Evolutionary conservation across 495 filamentous ascomycete species (phyloP).

Genomic region (Pyrenopolyporus hunteri): DNA sequence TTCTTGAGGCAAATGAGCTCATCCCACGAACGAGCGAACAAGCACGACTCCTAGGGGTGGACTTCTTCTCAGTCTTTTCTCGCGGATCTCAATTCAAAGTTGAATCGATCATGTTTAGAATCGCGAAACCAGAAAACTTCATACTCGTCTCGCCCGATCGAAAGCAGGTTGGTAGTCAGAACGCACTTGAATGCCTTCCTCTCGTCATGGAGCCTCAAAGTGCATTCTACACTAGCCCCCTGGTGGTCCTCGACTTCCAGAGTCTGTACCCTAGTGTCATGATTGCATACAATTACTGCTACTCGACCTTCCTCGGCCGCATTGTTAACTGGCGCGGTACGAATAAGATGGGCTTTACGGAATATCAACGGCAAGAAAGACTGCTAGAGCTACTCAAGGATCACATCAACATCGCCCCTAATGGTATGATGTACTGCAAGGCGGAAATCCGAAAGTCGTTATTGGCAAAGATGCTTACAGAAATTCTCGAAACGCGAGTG

Average conservation of each 20-base stretch:
- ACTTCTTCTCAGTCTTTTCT: conserved; percentile 94
- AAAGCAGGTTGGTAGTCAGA: conserved; percentile 92
- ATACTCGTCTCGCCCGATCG: conserved; percentile 85
- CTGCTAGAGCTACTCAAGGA: conserved; percentile 81
- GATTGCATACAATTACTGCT: conserved; percentile 99
- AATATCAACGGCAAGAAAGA: conserved; percentile 76
- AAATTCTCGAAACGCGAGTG: conserved; percentile 94
- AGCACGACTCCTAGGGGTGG: conserved; percentile 88
- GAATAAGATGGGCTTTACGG: conserved; percentile 93
- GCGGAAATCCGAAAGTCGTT: conserved; percentile 85
- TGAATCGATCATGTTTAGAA: conserved; percentile 97
- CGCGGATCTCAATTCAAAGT: conserved; percentile 98
- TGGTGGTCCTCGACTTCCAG: conserved; percentile 95
- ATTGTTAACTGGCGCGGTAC: conserved; percentile 82
- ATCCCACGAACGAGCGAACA: conserved; percentile 92
- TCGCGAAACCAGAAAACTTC: conserved; percentile 96
- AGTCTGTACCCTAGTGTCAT: conserved; percentile 96
- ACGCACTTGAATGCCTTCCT: conserved; percentile 92
- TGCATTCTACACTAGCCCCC: conserved; percentile 86
- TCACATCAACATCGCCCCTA: conserved; percentile 90
- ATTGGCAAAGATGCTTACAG: conserved; percentile 93
- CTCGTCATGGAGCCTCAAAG: conserved; percentile 98
- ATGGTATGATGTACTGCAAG: conserved; percentile 95
- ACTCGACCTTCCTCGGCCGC: conserved; percentile 93
- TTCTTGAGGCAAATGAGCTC: conserved; percentile 88